A percentile compares a stretch with the other conserved stretches of the same genome.
Evolutionary conservation across 768 basidiomycete genomes (phyloP).

Genomic region (Suillus subaureus): DNA sequence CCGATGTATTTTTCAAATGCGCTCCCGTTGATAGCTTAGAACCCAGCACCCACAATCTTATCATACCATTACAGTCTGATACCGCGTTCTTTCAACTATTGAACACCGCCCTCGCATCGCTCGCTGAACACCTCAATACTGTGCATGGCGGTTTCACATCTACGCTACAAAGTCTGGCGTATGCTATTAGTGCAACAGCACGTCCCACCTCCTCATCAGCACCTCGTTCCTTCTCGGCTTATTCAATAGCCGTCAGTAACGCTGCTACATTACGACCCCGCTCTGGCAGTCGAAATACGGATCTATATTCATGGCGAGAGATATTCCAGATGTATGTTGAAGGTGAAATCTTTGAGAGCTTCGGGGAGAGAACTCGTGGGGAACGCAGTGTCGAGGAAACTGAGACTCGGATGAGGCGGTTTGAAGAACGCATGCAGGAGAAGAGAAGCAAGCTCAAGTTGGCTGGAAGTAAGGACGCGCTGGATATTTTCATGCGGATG

Average conservation of each 20-base stretch:
- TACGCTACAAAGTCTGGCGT: constrained; percentile 51
- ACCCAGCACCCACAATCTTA: constrained; percentile 47
- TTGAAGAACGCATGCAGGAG: constrained; percentile 58
- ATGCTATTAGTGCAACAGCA: constrained; percentile 33
- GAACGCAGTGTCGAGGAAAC: constrained; percentile 71
- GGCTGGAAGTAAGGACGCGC: constrained; percentile 55
- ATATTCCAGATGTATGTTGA: constrained; percentile 89
- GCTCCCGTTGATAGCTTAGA: neutral
- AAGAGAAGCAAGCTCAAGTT: constrained; percentile 55
- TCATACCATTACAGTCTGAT: constrained; percentile 82
- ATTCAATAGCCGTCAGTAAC: constrained; percentile 29
- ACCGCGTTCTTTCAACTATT: constrained; percentile 79
- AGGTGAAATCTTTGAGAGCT: constrained; percentile 80
- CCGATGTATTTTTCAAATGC: neutral
- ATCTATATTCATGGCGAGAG: constrained; percentile 88
- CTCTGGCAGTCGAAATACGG: constrained; percentile 39
- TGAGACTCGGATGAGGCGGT: constrained; percentile 64
- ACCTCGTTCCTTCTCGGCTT: constrained; percentile 33
- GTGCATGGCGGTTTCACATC: constrained; percentile 53
- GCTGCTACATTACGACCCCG: constrained; percentile 41
- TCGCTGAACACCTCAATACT: constrained; percentile 50
- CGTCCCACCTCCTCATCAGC: constrained; percentile 35
- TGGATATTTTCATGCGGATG: constrained; percentile 72
- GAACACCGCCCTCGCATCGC: constrained; percentile 56
- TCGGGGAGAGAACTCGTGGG: constrained; percentile 63